Evolutionary conservation across 2,329 filamentous ascomycete species (phyloP).

Genomic region (Aspergillus sp.): DNA sequence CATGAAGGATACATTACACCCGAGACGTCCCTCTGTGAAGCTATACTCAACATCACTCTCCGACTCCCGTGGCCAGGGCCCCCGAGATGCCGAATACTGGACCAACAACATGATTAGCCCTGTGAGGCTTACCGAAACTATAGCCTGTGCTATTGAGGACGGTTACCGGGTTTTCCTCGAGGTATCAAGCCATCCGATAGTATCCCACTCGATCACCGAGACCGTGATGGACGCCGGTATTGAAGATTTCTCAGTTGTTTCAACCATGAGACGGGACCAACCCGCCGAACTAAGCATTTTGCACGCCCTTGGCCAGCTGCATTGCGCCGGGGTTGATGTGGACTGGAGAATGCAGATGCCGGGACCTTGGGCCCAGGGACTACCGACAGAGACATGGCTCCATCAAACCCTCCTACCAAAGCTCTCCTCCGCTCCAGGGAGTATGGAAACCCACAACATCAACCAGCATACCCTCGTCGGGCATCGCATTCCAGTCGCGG

Average conservation of each 20-base stretch:
- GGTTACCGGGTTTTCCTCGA: conserved; percentile 43
- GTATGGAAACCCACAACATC: not conserved
- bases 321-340: conserved; percentile 30
- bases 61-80: conserved; percentile 9
- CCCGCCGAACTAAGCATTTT: conserved; percentile 27
- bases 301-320: conserved; percentile 29
- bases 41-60: conserved; percentile 21
- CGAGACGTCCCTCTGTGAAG: conserved; percentile 15
- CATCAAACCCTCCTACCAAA: not conserved
- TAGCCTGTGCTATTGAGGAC: conserved; percentile 38
- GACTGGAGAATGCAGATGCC: conserved; percentile 22
- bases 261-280: conserved; percentile 32
- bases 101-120: conserved; percentile 35
- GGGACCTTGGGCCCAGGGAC: not conserved
- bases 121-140: conserved; percentile 37
- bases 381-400: not conserved
- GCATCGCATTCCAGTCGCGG: conserved; percentile 27
- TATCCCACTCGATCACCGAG: conserved; percentile 44
- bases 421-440: not conserved
- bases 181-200: conserved; percentile 44
- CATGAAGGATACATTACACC: conserved; percentile 22
- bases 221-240: conserved; percentile 34
- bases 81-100: conserved; percentile 32
- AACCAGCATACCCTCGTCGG: conserved; percentile 36
- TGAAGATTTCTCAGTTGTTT: conserved; percentile 31